phyloP scores from a whole-genome alignment of 352 stramenopile genomes.

The Sclerospora graminicola region DNA sequence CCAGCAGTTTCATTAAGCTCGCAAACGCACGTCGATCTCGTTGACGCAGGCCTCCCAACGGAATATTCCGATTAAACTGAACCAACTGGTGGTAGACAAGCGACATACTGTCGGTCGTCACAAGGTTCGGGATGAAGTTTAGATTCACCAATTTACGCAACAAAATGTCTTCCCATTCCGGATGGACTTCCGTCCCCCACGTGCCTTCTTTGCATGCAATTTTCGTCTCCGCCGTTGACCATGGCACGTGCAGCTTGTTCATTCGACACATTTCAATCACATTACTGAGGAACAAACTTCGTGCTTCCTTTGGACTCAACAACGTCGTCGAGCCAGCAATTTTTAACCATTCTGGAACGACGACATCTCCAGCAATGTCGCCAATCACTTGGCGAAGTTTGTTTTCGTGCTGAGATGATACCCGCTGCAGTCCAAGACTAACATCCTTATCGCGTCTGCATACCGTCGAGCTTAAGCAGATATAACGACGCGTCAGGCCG shows the following conservation, averaged over 20 bases:
- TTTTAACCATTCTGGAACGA: conserved; percentile 55
- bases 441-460: conserved; percentile 63
- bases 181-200: conserved; percentile 71
- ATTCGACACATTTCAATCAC: conserved; percentile 84
- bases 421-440: conserved; percentile 51
- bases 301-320: conserved; percentile 62
- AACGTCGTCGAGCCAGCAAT: conserved; percentile 65
- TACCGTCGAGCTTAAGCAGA: conserved; percentile 58
- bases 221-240: conserved; percentile 81
- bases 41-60: conserved; percentile 56
- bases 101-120: conserved; percentile 68
- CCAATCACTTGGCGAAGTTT: conserved; percentile 60
- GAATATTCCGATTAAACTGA: conserved; percentile 83
- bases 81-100: conserved; percentile 68
- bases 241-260: conserved; percentile 82
- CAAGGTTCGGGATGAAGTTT: conserved; percentile 71
- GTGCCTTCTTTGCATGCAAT: conserved; percentile 82
- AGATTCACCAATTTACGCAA: conserved; percentile 71
- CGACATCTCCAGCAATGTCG: conserved; percentile 54
- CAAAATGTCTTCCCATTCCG: conserved; percentile 78
- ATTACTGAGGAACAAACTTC: conserved; percentile 77
- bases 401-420: conserved; percentile 43
- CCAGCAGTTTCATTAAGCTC: conserved; percentile 74
- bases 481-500: conserved; percentile 60
- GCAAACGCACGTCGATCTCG: conserved; percentile 68